Evolutionary conservation across 208 protist genomes (phyloP).

Genomic region (Trypanosoma brucei): DNA sequence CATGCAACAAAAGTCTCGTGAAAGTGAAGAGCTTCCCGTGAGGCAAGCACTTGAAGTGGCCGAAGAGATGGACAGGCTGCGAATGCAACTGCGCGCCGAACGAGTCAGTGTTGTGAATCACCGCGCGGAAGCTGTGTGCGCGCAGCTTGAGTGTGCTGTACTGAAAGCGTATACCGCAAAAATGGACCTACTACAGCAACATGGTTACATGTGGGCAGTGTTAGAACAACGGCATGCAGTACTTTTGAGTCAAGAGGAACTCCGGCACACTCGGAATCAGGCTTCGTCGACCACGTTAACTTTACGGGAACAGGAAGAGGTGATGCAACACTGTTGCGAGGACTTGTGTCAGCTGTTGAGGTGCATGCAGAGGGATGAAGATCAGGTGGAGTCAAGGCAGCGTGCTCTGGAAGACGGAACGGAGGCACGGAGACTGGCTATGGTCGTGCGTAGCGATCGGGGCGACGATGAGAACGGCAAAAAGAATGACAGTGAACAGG

Average conservation of each 20-base stretch:
- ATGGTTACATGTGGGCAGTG: slow-evolving; percentile 9
- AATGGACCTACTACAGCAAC: slow-evolving; percentile 2
- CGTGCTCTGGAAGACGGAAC: slow-evolving; percentile 8
- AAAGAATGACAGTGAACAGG: not conserved
- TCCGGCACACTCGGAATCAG: slow-evolving; percentile 14
- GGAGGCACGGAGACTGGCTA: not conserved
- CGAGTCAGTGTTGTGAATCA: not conserved
- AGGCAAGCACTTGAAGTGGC: slow-evolving; percentile 7
- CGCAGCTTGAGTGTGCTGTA: slow-evolving; percentile 6
- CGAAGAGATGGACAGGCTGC: slow-evolving; percentile 21
- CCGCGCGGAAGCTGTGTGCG: slow-evolving; percentile 8
- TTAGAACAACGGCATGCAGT: slow-evolving; percentile 11
- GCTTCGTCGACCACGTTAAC: not conserved
- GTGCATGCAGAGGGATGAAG: slow-evolving; percentile 15
- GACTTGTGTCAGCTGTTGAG: slow-evolving; percentile 14
- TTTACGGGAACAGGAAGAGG: slow-evolving; percentile 9
- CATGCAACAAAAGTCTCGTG: not conserved
- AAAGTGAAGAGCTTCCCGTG: not conserved
- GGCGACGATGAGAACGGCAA: not conserved
- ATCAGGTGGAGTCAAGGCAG: slow-evolving; percentile 1
- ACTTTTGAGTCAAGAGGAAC: slow-evolving; percentile 7
- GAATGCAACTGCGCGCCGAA: not conserved
- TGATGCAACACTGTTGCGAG: slow-evolving; percentile 12
- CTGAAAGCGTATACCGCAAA: slow-evolving; percentile 15
- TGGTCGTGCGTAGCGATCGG: too few species aligned